Evolutionary conservation across 768 basidiomycete species (phyloP).

Genomic region (Rhodotorula babjevae): DNA sequence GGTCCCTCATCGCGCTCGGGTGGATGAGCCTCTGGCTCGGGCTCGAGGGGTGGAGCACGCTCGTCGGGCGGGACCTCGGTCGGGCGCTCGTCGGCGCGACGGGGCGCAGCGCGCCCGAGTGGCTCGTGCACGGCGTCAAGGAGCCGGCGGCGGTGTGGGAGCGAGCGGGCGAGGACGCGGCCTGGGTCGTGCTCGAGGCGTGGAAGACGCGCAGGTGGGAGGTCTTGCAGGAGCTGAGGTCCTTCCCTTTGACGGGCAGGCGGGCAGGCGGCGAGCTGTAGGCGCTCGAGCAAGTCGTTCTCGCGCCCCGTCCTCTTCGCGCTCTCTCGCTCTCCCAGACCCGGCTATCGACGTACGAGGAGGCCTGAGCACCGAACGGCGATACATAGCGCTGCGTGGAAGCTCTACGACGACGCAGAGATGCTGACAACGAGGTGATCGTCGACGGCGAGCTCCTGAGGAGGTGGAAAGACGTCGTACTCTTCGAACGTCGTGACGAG

Average conservation of each 20-base stretch:
- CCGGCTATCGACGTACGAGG: no score
- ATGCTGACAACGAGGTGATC: no score
- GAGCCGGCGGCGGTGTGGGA: slow-evolving; percentile 30
- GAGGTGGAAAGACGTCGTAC: no score
- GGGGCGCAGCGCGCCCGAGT: not conserved
- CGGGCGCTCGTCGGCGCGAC: not conserved
- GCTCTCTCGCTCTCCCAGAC: no score
- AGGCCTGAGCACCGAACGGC: no score
- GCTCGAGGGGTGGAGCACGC: slow-evolving; percentile 16
- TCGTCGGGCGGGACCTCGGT: not conserved
- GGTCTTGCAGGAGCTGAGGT: not conserved
- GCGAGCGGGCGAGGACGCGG: slow-evolving; percentile 32
- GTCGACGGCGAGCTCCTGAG: no score
- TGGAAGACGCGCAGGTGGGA: slow-evolving; percentile 16
- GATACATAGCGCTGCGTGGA: no score
- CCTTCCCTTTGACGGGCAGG: not conserved
- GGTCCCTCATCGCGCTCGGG: slow-evolving; percentile 28
- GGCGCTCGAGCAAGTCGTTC: no score
- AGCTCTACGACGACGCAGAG: no score
- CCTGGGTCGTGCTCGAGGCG: slow-evolving; percentile 17
- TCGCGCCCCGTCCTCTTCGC: no score
- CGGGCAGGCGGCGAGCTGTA: slow-evolving; percentile 3
- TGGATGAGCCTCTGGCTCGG: slow-evolving; percentile 41
- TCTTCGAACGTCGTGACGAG: no score
- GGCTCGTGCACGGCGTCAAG: slow-evolving; percentile 11